Conservation (phyloP, 2,329 filamentous ascomycete genomes). For the Penicillium sclerotigenum region DNA sequence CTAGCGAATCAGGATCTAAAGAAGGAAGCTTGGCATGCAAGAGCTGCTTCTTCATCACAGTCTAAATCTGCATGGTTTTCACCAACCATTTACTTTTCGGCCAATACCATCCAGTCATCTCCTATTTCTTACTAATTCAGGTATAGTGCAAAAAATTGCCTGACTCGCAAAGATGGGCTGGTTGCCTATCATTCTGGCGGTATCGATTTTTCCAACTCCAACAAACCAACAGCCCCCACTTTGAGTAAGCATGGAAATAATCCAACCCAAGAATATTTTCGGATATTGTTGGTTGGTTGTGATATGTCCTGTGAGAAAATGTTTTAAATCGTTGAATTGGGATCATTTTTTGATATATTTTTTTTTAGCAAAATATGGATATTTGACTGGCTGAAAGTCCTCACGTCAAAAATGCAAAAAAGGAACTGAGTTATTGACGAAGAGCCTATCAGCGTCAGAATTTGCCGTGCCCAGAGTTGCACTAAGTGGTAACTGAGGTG, state of each 20-base stretch:
- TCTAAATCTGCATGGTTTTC: not conserved
- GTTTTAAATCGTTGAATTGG: not conserved
- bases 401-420: not conserved
- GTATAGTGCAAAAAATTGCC: not conserved
- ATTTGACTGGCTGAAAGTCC: not conserved
- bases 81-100: not conserved
- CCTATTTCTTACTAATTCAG: not conserved
- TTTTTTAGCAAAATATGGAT: not conserved
- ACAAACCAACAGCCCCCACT: not conserved
- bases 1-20: conserved; percentile 3
- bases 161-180: not conserved
- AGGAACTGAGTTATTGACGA: not conserved
- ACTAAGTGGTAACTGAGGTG: not conserved
- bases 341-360: not conserved
- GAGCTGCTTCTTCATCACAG: conserved; percentile 1
- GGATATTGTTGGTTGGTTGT: not conserved
- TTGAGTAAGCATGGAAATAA: not conserved
- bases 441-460: not conserved
- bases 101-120: not conserved
- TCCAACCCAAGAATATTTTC: not conserved
- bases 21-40: conserved; percentile 26
- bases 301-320: not conserved
- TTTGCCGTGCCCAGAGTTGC: not conserved
- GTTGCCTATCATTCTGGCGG: not conserved
- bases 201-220: not conserved